A percentile compares a stretch with the other conserved stretches of the same genome.
These are phyloP conservation scores for Penicillium paxilli DNA, from an alignment of 495 filamentous ascomycete species.

Conservation along the genomic window DNA sequence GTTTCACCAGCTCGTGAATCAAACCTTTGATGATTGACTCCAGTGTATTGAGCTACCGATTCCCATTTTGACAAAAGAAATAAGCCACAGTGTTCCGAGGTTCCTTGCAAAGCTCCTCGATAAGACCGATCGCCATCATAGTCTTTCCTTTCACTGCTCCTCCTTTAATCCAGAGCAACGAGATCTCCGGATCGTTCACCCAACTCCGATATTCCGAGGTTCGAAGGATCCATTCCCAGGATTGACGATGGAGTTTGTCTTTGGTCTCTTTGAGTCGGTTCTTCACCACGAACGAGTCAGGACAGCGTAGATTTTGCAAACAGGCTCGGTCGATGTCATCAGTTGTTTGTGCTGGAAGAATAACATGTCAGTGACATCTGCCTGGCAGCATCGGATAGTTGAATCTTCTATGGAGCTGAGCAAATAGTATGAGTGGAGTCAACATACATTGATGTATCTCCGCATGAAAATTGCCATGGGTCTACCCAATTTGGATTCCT, in stretches of 20 bases:
- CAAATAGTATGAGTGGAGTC: neutral
- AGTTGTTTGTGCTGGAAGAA: neutral
- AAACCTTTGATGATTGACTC: constrained; percentile 39
- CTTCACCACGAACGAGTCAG: constrained; percentile 2
- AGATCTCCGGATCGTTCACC: neutral
- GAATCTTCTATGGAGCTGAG: too few relatives aligned
- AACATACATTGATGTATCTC: constrained; percentile 5
- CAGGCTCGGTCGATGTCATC: constrained; percentile 6
- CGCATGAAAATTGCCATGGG: neutral
- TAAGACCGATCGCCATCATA: constrained; percentile 17
- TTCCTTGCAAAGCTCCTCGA: constrained; percentile 1
- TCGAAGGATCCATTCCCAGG: constrained; percentile 4
- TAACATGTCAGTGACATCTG: too few relatives aligned
- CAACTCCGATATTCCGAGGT: constrained; percentile 1
- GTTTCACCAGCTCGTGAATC: constrained; percentile 32
- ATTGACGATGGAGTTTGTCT: constrained; percentile 2
- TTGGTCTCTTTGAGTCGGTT: constrained; percentile 5
- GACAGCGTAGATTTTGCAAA: neutral
- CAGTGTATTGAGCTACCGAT: constrained; percentile 33
- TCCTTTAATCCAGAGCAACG: constrained; percentile 41
- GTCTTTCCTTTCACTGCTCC: constrained; percentile 37
- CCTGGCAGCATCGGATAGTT: too few relatives aligned
- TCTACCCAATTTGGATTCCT: constrained; percentile 3
- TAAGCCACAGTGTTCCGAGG: constrained; percentile 28
- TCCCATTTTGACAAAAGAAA: constrained; percentile 48